Evolutionary conservation across 73 alveolate genomes (phyloP).

Genomic region (Tetrahymena elliotti): DNA sequence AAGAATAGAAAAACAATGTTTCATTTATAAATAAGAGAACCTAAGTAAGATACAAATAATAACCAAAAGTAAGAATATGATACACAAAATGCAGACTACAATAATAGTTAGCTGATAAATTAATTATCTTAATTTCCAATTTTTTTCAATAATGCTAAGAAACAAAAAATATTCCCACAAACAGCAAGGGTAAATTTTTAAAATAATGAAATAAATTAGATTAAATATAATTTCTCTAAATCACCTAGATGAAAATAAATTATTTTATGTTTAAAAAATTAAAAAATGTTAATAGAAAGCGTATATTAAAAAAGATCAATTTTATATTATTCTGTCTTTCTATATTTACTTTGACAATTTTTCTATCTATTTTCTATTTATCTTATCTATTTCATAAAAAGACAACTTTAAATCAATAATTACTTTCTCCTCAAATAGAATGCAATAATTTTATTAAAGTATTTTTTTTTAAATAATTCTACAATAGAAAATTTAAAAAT

Average conservation of each 20-base stretch:
- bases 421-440: too few relatives aligned
- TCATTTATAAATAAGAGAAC: neutral
- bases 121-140: neutral
- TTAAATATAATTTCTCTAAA: neutral
- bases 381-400: too few relatives aligned
- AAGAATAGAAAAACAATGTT: neutral
- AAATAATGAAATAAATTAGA: neutral
- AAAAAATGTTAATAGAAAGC: too few relatives aligned
- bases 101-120: neutral
- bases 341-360: too few relatives aligned
- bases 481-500: too few relatives aligned
- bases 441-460: too few relatives aligned
- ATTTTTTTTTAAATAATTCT: too few relatives aligned
- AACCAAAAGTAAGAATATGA: neutral
- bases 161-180: neutral
- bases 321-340: too few relatives aligned
- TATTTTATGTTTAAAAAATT: neutral
- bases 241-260: neutral
- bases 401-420: too few relatives aligned
- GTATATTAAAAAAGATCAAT: too few relatives aligned
- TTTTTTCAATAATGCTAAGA: neutral
- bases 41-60: neutral
- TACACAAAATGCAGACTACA: neutral
- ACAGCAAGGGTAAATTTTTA: neutral
- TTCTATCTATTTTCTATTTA: too few relatives aligned